These are phyloP conservation scores for Nicotiana paniculata DNA, from an alignment of 257 asterid species.

Conservation along the genomic window DNA sequence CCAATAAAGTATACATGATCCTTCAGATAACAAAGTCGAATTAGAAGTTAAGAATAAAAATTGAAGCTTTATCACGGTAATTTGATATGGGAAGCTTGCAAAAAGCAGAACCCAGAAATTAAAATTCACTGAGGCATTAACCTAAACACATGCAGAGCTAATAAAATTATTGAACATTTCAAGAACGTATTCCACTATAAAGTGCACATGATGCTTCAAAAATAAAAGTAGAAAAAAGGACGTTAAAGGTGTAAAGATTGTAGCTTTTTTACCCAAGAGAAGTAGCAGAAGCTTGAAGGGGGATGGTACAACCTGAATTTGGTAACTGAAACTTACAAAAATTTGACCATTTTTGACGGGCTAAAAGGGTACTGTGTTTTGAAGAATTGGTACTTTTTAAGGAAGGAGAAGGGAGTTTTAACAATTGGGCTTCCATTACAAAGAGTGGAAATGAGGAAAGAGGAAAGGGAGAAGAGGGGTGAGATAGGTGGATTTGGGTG, in stretches of 20 bases:
- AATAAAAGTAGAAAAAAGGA: neutral
- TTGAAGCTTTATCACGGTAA: neutral
- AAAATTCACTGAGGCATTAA: neutral
- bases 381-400: conserved; percentile 13
- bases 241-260: neutral
- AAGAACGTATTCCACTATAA: neutral
- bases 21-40: neutral
- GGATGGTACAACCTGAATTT: conserved; percentile 16
- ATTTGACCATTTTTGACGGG: conserved; percentile 11
- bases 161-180: neutral
- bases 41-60: neutral
- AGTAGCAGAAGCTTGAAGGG: conserved; percentile 40
- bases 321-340: conserved; percentile 17
- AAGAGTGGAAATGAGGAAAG: no score
- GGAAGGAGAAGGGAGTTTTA: conserved; percentile 32
- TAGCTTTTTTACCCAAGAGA: conserved; percentile 35
- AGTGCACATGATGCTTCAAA: neutral
- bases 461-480: neutral
- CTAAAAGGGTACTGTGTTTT: conserved; percentile 12
- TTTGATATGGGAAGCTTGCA: neutral
- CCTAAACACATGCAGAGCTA: neutral
- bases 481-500: neutral
- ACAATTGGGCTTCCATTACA: conserved; percentile 52
- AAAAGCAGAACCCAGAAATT: neutral
- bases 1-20: neutral